Percentiles rank a stretch among this genome's conserved stretches.
Conservation (phyloP, 164 flowering plant species). For the Amborella trichopoda region DNA sequence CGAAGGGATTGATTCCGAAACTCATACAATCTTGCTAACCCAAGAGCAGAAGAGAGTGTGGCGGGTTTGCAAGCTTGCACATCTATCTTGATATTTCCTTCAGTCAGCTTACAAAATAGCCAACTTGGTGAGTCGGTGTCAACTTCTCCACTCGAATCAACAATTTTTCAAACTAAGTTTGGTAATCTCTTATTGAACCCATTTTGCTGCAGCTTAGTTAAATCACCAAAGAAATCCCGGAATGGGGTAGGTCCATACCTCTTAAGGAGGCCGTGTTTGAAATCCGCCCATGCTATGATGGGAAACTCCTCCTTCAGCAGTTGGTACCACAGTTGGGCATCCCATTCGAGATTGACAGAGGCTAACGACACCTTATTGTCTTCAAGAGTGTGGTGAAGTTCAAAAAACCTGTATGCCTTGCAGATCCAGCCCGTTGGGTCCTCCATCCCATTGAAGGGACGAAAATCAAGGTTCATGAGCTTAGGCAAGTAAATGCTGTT, state of each 20-base stretch:
- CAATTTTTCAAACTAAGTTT: slow-evolving; percentile 10
- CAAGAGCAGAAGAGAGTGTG: neutral
- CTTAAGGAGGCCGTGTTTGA: neutral
- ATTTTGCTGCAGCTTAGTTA: neutral
- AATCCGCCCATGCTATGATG: neutral
- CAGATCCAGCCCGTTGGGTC: slow-evolving; percentile 4
- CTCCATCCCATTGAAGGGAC: neutral
- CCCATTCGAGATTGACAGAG: slow-evolving; percentile 3
- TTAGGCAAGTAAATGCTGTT: neutral
- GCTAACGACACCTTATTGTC: neutral
- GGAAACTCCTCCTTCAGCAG: neutral
- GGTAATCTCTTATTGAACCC: neutral
- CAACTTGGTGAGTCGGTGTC: neutral
- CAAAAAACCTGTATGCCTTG: slow-evolving; percentile 1
- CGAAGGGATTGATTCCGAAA: neutral
- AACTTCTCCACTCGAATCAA: neutral
- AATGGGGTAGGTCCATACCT: neutral
- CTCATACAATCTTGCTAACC: neutral
- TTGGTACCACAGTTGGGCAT: neutral
- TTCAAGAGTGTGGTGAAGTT: neutral
- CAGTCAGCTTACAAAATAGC: neutral
- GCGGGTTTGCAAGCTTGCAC: slow-evolving; percentile 3
- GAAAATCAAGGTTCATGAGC: slow-evolving; percentile 5
- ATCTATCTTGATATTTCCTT: slow-evolving; percentile 1
- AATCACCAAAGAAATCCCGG: neutral